Evolutionary conservation across 1,139 yeast genomes (phyloP).

Genomic region (Hansenula anomala): DNA sequence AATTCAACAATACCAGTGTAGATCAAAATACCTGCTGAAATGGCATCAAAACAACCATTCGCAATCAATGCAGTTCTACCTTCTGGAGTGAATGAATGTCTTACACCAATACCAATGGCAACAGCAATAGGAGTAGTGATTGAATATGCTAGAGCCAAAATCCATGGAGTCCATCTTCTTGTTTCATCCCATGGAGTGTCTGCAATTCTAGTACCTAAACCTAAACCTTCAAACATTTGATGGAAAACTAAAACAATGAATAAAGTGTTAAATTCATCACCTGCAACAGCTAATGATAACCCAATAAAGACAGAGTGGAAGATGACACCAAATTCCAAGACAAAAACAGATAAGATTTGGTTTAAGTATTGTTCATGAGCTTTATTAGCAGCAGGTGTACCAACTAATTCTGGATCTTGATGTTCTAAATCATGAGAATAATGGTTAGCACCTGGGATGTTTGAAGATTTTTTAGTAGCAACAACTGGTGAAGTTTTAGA

Average conservation of each 20-base stretch:
- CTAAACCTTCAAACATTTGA: slow-evolving; percentile 90
- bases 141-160: slow-evolving; percentile 54
- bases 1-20: slow-evolving; percentile 86
- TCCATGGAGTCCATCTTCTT: slow-evolving; percentile 51
- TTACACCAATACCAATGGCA: slow-evolving; percentile 83
- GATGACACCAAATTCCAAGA: slow-evolving; percentile 73
- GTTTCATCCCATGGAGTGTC: slow-evolving; percentile 53
- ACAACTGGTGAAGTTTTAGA: background rate
- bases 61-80: slow-evolving; percentile 64
- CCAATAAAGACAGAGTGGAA: slow-evolving; percentile 85
- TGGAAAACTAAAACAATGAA: slow-evolving; percentile 84
- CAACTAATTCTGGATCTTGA: slow-evolving; percentile 46
- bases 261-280: slow-evolving; percentile 69
- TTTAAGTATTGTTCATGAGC: slow-evolving; percentile 19
- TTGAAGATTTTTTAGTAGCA: background rate
- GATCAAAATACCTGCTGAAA: slow-evolving; percentile 80
- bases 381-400: slow-evolving; percentile 33
- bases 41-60: slow-evolving; percentile 75
- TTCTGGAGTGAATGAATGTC: slow-evolving; percentile 60
- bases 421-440: slow-evolving; percentile 45
- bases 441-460: slow-evolving; percentile 32
- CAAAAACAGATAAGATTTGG: slow-evolving; percentile 49
- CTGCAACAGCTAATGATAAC: slow-evolving; percentile 66
- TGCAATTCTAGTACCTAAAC: slow-evolving; percentile 84
- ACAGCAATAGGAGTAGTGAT: slow-evolving; percentile 81